Conservation (phyloP, 495 filamentous ascomycete genomes). For the Aspergillus hancockii region DNA sequence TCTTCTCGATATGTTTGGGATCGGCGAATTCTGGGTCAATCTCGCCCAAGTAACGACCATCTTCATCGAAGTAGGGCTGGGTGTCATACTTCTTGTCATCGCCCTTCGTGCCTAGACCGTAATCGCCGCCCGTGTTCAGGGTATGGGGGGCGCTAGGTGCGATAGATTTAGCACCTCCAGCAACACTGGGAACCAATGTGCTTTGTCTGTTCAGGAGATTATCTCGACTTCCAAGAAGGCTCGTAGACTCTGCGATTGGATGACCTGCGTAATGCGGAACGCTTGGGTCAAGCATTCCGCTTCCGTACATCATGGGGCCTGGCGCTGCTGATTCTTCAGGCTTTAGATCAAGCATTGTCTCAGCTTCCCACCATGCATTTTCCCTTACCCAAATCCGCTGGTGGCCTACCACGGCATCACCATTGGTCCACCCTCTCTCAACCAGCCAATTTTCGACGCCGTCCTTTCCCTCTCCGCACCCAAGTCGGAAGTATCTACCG, state of each 20-base stretch:
- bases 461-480: conserved; percentile 86
- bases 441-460: conserved; percentile 95
- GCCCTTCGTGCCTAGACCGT: conserved; percentile 83
- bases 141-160: conserved; percentile 73
- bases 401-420: conserved; percentile 86
- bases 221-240: conserved; percentile 67
- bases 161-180: conserved; percentile 63
- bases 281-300: conserved; percentile 33
- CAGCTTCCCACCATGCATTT: conserved; percentile 94
- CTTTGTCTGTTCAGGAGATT: conserved; percentile 64
- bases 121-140: conserved; percentile 66
- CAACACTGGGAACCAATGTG: conserved; percentile 60
- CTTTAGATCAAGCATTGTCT: conserved; percentile 93
- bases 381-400: conserved; percentile 96
- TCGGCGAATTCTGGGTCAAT: conserved; percentile 76
- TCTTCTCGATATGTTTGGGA: conserved; percentile 72
- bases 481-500: conserved; percentile 75
- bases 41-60: conserved; percentile 54
- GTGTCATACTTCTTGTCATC: conserved; percentile 72
- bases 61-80: conserved; percentile 58
- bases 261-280: conserved; percentile 27
- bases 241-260: conserved; percentile 58
- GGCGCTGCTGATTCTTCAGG: conserved; percentile 45
- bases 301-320: conserved; percentile 37
- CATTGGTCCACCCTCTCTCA: conserved; percentile 97